Evolutionary conservation across 306 rosid genomes (phyloP), one percentile per base, ranked within the genome.

Genomic region (Gleditsia sinensis): DNA sequence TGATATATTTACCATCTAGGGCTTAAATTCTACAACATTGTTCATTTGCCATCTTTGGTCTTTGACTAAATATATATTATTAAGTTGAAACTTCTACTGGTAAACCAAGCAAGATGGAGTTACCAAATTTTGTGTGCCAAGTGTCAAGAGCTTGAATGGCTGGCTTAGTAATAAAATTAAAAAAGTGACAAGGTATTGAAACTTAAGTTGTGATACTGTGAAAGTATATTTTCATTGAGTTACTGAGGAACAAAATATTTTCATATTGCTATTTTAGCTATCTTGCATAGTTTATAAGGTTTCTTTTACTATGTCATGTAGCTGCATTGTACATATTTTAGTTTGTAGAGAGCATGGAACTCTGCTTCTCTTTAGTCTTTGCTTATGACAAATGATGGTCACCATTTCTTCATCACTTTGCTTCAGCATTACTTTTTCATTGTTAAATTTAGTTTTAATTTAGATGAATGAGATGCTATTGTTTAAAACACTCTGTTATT

Each of bases 401-500:
- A 19, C 48, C 68, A 42, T 56, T 66, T 34, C 30, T 32, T 4
- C 33, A 51, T 50, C 55, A 34, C 49, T 56, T 16, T 46, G 65
- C 4, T 58, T 28, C 21, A 13, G 49, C 46, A 40, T 28, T 28
- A 40, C 50, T 63, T 42, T 72, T 53, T 53, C 19, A 17, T 36
- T 48, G 17, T 57, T 55, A 56, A 67, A 56, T 33, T 34, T 56
- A 33, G 62, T 46, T 79, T 69, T 56, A 21, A 3, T 56, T 72
- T 20, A 34, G 46, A 32, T 58, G 48, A 37, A 73, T 30, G 54
- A 46, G 9, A 48, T 28, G 46, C 69, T 33, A 19, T 11, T 53
- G 48, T 70, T 70, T 46, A 54, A 30, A 60, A 25, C 30, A 61
- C 54, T 24, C 39, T 69, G 39, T 43, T 36, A 54, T 62, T 33